Percentiles rank a stretch among this genome's conserved stretches.
These are phyloP conservation scores for Heliocybe sulcata DNA, from an alignment of 1,284 basidiomycete genomes.

Conservation along the genomic window DNA sequence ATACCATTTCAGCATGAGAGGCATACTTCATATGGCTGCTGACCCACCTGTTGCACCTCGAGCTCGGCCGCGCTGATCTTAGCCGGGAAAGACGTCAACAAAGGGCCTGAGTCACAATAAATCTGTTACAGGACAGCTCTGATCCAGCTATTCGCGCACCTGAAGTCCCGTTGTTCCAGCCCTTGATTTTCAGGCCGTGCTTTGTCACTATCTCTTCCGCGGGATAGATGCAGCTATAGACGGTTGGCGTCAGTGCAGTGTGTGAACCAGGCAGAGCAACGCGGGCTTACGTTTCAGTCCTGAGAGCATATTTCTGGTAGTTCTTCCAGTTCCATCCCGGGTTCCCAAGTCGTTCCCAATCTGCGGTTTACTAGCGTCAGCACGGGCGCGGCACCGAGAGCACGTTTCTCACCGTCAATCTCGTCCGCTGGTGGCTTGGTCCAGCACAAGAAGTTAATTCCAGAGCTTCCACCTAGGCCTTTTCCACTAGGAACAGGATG, in stretches of 20 bases:
- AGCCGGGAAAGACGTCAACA: slow-evolving; percentile 13
- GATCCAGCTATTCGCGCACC: slow-evolving; percentile 12
- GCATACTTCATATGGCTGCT: background rate
- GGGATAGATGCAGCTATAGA: slow-evolving; percentile 15
- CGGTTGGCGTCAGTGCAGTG: background rate
- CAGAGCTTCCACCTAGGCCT: slow-evolving; percentile 9
- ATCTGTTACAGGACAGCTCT: too few relatives aligned
- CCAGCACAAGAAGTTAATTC: slow-evolving; percentile 11
- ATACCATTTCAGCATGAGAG: background rate
- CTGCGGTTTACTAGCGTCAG: background rate
- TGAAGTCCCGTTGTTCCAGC: slow-evolving; percentile 10
- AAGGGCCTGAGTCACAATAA: too few relatives aligned
- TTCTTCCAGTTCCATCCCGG: slow-evolving; percentile 15
- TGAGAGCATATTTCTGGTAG: slow-evolving; percentile 7
- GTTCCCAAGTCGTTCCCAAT: slow-evolving; percentile 13
- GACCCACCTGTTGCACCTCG: slow-evolving; percentile 13
- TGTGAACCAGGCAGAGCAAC: background rate
- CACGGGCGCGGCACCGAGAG: too few relatives aligned
- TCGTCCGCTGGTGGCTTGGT: slow-evolving; percentile 9
- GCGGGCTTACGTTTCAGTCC: slow-evolving; percentile 9
- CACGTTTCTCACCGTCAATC: slow-evolving; percentile 7
- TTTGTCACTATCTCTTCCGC: slow-evolving; percentile 9
- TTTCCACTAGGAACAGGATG: slow-evolving; percentile 2
- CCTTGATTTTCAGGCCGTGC: slow-evolving; percentile 13
- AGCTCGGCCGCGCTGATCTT: slow-evolving; percentile 14